Evolutionary conservation across 2,329 filamentous ascomycete genomes (phyloP).

Genomic region (Lasiodiplodia sp.): DNA sequence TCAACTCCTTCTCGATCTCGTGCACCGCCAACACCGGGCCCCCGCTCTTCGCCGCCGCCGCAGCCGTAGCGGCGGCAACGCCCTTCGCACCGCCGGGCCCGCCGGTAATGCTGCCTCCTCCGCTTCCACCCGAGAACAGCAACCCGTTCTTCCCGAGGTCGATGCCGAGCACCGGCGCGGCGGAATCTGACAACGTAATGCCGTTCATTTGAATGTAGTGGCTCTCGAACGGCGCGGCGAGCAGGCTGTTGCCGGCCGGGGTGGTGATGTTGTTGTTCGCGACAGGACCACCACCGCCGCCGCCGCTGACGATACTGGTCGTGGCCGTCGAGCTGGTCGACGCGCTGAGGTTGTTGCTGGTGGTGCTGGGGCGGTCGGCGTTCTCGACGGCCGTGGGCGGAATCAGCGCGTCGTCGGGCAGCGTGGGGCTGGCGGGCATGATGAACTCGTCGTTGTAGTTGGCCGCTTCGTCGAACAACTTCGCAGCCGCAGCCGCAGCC

Average conservation of each 20-base stretch:
- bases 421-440: slow-evolving; percentile 21
- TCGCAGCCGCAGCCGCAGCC: slow-evolving; percentile 9
- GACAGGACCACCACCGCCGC: not conserved
- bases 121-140: not conserved
- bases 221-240: slow-evolving; percentile 11
- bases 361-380: not conserved
- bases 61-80: not conserved
- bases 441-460: slow-evolving; percentile 32
- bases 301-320: not conserved
- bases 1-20: slow-evolving; percentile 47
- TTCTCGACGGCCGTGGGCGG: slow-evolving; percentile 15
- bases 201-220: slow-evolving; percentile 35
- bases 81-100: slow-evolving; percentile 26
- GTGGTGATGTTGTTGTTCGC: too few species aligned
- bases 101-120: slow-evolving; percentile 12
- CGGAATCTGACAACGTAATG: slow-evolving; percentile 44
- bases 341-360: not conserved
- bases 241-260: not conserved
- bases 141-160: slow-evolving; percentile 41
- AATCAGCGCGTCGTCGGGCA: not conserved
- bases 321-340: slow-evolving; percentile 6
- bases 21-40: slow-evolving; percentile 43
- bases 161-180: slow-evolving; percentile 43
- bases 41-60: slow-evolving; percentile 11
- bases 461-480: slow-evolving; percentile 24